Evolutionary conservation across 352 stramenopile genomes (phyloP).

Genomic region (Pythium coloratum): DNA sequence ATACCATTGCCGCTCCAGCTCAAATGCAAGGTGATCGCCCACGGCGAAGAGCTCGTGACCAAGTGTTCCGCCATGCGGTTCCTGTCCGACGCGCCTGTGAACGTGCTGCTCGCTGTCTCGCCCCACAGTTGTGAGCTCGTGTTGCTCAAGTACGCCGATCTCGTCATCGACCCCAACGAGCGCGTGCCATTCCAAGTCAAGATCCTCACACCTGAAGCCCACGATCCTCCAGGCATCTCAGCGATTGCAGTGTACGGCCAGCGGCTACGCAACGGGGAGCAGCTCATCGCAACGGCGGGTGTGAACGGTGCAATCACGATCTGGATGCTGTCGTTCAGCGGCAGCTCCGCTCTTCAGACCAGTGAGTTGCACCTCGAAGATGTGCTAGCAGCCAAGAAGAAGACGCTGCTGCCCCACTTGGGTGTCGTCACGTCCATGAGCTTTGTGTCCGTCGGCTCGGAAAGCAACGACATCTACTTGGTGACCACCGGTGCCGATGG

Average conservation of each 20-base stretch:
- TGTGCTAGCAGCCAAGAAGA: slow-evolving; percentile 67
- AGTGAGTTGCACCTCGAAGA: slow-evolving; percentile 54
- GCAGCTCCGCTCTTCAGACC: slow-evolving; percentile 15
- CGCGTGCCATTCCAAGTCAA: slow-evolving; percentile 53
- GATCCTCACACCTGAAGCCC: slow-evolving; percentile 47
- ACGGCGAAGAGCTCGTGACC: slow-evolving; percentile 40
- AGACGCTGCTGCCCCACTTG: slow-evolving; percentile 51
- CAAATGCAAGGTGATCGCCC: slow-evolving; percentile 43
- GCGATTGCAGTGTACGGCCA: slow-evolving; percentile 46
- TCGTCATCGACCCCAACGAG: slow-evolving; percentile 49
- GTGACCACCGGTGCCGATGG: slow-evolving; percentile 65
- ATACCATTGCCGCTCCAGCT: slow-evolving; percentile 29
- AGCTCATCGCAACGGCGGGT: slow-evolving; percentile 65
- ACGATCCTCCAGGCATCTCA: slow-evolving; percentile 51
- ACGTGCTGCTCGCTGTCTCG: slow-evolving; percentile 49
- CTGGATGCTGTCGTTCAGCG: slow-evolving; percentile 58
- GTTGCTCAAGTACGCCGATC: slow-evolving; percentile 55
- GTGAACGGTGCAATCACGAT: slow-evolving; percentile 63
- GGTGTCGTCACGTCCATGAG: slow-evolving; percentile 57
- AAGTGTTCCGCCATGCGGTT: slow-evolving; percentile 46
- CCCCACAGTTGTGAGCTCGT: slow-evolving; percentile 41
- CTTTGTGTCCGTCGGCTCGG: slow-evolving; percentile 38
- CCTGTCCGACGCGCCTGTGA: slow-evolving; percentile 43
- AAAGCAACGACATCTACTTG: slow-evolving; percentile 39
- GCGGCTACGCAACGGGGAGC: slow-evolving; percentile 42